Base-by-base conservation (phyloP, 345 rosid genomes). In the Gossypium longicalyx region DNA sequence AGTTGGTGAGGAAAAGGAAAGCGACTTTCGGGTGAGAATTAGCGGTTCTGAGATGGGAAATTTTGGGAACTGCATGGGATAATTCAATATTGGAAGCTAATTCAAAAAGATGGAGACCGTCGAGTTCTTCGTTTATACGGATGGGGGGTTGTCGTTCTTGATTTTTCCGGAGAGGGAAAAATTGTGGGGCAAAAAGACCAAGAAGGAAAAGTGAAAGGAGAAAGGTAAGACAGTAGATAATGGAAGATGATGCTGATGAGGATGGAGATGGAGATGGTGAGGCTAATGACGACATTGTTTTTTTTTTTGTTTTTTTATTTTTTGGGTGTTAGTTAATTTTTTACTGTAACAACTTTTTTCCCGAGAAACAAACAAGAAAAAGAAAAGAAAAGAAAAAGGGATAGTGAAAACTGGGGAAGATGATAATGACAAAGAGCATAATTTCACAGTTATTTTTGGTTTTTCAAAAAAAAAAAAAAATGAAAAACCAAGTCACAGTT, bases 1-100 rank as follows among this genome's bases (percentile, higher is more conserved):
- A 89, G 88, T 91, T 91, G 0, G 98, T 93, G 48, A 93, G 90
- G 87, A 93, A 93, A 72, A 93, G 96, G 76, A 93, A 93, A 9
- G 98, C 98, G 77, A 93, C 88, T 76, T 89, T 93, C 0, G 96
- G 94, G 6, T 74, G 78, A n/a, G 93, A 85, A 53, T 76, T 74
- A 0, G 63, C 66, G 76, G 80, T 72, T 23, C 83, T 73, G 9
- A 86, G 45, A 47, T 58, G 89, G 43, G 89, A 79, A 68, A 80
- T 73, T 23, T 82, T 80, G 54, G 76, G 64, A 70, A 73, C 51
- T 27, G 75, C 61, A 38, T 15, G 74, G n/a, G 82, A 60, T 49
- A 83, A 54, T 0, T 80, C 53, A 4, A 63, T 44, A 17, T 83
- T 48, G 49, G 92, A 96, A 61, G 94, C 98, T 67, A 34, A 34